Evolutionary conservation across 805 yeast genomes (phyloP).

Genomic region (Yarrowia keelungensis): DNA sequence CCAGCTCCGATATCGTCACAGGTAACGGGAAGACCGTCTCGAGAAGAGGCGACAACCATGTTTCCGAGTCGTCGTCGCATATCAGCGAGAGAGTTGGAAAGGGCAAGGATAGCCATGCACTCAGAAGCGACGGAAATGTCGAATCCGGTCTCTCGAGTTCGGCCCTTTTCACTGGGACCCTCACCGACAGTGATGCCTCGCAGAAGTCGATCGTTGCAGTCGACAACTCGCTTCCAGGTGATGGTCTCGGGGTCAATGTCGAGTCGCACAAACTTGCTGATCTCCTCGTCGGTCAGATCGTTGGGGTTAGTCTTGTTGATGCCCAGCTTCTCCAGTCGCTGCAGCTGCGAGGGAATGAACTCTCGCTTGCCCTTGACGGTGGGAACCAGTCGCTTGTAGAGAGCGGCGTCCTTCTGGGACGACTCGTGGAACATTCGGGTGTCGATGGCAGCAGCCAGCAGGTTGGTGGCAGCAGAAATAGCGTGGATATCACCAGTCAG

Average conservation of each 20-base stretch:
- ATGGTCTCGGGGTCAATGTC: conserved; percentile 90
- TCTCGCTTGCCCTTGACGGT: conserved; percentile 78
- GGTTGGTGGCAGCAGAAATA: conserved; percentile 89
- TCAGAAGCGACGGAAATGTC: conserved; percentile 97
- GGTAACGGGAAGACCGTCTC: conserved; percentile 80
- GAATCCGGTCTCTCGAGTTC: conserved; percentile 85
- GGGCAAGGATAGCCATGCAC: conserved; percentile 93
- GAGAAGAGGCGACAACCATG: conserved; percentile 86
- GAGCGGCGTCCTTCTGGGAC: conserved; percentile 81
- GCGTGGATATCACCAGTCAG: conserved; percentile 98
- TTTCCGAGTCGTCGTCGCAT: conserved; percentile 87
- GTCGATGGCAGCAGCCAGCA: conserved; percentile 95
- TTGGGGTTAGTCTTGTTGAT: conserved; percentile 81
- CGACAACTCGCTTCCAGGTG: conserved; percentile 92
- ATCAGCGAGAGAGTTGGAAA: conserved; percentile 77
- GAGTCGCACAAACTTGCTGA: conserved; percentile 75
- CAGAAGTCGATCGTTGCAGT: conserved; percentile 89
- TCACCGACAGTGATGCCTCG: conserved; percentile 89
- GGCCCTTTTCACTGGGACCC: conserved; percentile 92
- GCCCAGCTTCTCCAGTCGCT: conserved; percentile 80
- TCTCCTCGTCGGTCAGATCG: conserved; percentile 78
- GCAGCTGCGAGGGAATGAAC: conserved; percentile 79
- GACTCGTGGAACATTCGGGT: conserved; percentile 95
- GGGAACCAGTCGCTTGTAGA: conserved; percentile 87
- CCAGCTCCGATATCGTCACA: conserved; percentile 95